Conservation (phyloP, 2,329 filamentous ascomycete genomes). For the Didymosphaeria variabile region DNA sequence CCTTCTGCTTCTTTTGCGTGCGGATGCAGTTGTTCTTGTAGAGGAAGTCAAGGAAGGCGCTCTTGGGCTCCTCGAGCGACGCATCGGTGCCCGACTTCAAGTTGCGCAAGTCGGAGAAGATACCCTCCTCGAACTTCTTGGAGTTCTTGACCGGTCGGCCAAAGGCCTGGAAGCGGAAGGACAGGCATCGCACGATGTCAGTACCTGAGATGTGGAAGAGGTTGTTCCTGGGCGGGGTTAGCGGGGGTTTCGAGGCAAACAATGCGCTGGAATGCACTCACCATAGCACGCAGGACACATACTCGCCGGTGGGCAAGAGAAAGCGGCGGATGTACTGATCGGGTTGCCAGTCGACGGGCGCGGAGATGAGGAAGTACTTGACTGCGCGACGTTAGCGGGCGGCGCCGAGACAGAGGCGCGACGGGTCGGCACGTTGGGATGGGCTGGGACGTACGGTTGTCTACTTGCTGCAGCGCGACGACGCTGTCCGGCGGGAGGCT, state of each 20-base stretch:
- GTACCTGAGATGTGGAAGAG: slow-evolving; percentile 99
- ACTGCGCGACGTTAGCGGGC: slow-evolving; percentile 65
- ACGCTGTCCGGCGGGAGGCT: slow-evolving; percentile 95
- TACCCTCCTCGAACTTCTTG: slow-evolving; percentile 99
- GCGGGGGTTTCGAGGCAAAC: slow-evolving; percentile 13
- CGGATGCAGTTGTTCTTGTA: slow-evolving; percentile 99
- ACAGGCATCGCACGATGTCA: slow-evolving; percentile 97
- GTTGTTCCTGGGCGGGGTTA: slow-evolving; percentile 76
- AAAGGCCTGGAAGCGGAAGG: slow-evolving; percentile 98
- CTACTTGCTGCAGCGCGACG: slow-evolving; percentile 96
- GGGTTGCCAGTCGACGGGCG: slow-evolving; percentile 95
- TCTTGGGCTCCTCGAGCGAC: slow-evolving; percentile 98
- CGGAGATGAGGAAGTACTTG: slow-evolving; percentile 99
- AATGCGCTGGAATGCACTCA: slow-evolving; percentile 48
- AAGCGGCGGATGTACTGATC: slow-evolving; percentile 98
- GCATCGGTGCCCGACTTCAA: slow-evolving; percentile 98
- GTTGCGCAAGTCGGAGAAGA: slow-evolving; percentile 98
- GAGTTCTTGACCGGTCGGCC: slow-evolving; percentile 98
- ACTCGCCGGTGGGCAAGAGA: slow-evolving; percentile 95
- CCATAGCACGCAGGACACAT: slow-evolving; percentile 98
- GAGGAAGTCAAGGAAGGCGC: slow-evolving; percentile 95
- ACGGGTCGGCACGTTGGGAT: slow-evolving; percentile 11
- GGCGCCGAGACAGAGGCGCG: slow-evolving; percentile 26
- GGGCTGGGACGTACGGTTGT: slow-evolving; percentile 77
- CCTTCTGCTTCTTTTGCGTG: slow-evolving; percentile 99